Percentiles rank a stretch among this genome's conserved stretches.
phyloP scores from a whole-genome alignment of 768 basidiomycete species.

The Mycena epipterygia region DNA sequence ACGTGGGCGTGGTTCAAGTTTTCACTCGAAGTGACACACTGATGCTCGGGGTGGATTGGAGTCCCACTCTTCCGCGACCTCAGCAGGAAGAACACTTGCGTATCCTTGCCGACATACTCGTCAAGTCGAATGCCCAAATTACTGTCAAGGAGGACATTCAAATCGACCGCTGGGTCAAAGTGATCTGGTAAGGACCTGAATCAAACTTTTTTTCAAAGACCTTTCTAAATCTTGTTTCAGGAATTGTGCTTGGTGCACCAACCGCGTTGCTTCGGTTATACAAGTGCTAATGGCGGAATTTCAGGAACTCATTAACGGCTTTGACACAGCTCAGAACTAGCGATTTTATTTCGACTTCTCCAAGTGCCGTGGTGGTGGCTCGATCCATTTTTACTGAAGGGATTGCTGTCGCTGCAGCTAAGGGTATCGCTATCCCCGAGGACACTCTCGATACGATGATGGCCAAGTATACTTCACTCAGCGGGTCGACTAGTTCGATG shows the following conservation, averaged over 20 bases:
- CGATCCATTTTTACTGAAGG: conserved; percentile 15
- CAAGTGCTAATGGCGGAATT: neutral
- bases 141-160: conserved; percentile 24
- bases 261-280: neutral
- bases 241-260: conserved; percentile 25
- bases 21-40: conserved; percentile 22
- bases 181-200: conserved; percentile 13
- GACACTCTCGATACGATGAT: conserved; percentile 15
- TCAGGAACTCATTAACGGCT: conserved; percentile 27
- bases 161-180: conserved; percentile 21
- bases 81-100: conserved; percentile 15
- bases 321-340: conserved; percentile 20
- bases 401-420: conserved; percentile 18
- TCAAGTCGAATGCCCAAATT: conserved; percentile 21
- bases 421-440: conserved; percentile 19
- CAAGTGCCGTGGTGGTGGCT: conserved; percentile 8
- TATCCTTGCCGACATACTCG: conserved; percentile 6
- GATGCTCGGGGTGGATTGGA: conserved; percentile 25
- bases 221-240: neutral
- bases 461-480: conserved; percentile 15
- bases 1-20: conserved; percentile 16
- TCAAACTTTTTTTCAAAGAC: neutral
- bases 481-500: conserved; percentile 24
- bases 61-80: neutral
- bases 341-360: conserved; percentile 19